Conservation (phyloP, 805 yeast species). For the Candida nemodendra region DNA sequence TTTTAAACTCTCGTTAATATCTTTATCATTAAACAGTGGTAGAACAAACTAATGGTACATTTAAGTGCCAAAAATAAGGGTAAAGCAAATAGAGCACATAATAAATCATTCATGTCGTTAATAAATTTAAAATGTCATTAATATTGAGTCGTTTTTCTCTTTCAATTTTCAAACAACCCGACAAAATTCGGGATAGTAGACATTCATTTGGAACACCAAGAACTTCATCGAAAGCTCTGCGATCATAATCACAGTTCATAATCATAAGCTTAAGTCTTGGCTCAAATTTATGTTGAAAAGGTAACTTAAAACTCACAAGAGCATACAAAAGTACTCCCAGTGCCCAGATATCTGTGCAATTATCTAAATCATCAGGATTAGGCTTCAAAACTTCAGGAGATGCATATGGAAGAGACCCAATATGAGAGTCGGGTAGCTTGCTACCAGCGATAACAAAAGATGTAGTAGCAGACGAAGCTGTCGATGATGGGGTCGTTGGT, state of each 20-base stretch:
- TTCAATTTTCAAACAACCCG: conserved; percentile 55
- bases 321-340: conserved; percentile 77
- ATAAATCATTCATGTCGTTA: conserved; percentile 2
- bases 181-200: conserved; percentile 33
- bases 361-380: conserved; percentile 55
- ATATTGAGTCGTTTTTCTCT: conserved; percentile 52
- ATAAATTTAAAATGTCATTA: conserved; percentile 33
- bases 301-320: conserved; percentile 69
- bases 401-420: conserved; percentile 91
- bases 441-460: conserved; percentile 1
- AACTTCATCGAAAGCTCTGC: conserved; percentile 35
- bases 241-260: conserved; percentile 60
- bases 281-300: conserved; percentile 82
- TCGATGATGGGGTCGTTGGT: conserved; percentile 12
- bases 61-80: too few species aligned
- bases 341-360: conserved; percentile 87
- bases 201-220: conserved; percentile 21
- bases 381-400: conserved; percentile 79
- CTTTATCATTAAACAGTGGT: too few species aligned
- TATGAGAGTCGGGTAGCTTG: conserved; percentile 57
- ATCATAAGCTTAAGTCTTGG: conserved; percentile 77
- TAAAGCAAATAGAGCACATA: too few species aligned
- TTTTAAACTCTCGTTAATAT: too few species aligned
- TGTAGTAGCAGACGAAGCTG: conserved; percentile 6
- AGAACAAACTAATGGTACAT: too few species aligned